Evolutionary conservation across 2,329 filamentous ascomycete genomes (phyloP).

Genomic region (Tricladium varicosporioides): DNA sequence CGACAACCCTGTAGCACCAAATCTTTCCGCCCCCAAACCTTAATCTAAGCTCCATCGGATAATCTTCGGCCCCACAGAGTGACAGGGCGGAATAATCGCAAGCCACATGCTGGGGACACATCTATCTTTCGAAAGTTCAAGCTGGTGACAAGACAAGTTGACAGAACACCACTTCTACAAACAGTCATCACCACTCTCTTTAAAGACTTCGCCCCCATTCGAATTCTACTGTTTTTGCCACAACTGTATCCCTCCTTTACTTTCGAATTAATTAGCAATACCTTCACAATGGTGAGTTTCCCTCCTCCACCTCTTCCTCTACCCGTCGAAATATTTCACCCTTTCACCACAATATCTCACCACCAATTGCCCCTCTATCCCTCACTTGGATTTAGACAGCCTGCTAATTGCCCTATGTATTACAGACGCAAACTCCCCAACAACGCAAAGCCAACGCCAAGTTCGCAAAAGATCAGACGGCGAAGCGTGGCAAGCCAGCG

Average conservation of each 20-base stretch:
- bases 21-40: neutral
- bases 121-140: neutral
- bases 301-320: neutral
- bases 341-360: too few relatives aligned
- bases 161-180: too few relatives aligned
- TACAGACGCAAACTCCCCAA: conserved; percentile 77
- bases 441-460: conserved; percentile 79
- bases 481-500: conserved; percentile 73
- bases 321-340: too few relatives aligned
- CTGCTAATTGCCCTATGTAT: conserved; percentile 5
- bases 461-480: conserved; percentile 71
- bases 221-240: too few relatives aligned
- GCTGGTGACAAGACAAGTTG: too few relatives aligned
- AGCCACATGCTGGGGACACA: neutral
- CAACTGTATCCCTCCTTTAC: too few relatives aligned
- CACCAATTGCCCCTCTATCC: neutral
- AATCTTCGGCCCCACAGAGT: conserved; percentile 4
- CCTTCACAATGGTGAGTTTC: conserved; percentile 1
- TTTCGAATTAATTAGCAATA: neutral
- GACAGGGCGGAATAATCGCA: neutral
- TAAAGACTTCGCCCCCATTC: neutral
- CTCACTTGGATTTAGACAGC: neutral
- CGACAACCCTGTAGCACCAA: neutral
- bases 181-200: neutral
- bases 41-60: neutral